A percentile compares a stretch with the other conserved stretches of the same genome.
Evolutionary conservation across 2,329 filamentous ascomycete species (phyloP).

Genomic region (Fusarium odoratissimum): DNA sequence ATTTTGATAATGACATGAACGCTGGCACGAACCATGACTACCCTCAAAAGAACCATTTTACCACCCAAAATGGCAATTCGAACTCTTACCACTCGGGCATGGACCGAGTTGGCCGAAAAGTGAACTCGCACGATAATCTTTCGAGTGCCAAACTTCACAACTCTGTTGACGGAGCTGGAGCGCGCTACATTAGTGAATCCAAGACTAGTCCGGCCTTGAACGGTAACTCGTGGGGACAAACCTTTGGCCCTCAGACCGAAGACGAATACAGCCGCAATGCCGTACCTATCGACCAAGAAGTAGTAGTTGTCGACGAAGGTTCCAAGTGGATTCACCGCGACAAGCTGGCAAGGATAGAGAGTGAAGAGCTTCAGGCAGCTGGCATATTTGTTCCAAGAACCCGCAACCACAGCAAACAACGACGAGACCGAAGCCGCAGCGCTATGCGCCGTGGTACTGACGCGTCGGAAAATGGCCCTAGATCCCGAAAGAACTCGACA

Average conservation of each 20-base stretch:
- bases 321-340: conserved; percentile 89
- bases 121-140: conserved; percentile 52
- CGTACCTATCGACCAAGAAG: conserved; percentile 45
- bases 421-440: conserved; percentile 52
- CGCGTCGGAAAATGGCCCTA: conserved; percentile 45
- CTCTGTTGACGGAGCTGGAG: conserved; percentile 37
- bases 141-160: conserved; percentile 39
- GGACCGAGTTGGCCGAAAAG: conserved; percentile 50
- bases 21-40: conserved; percentile 20
- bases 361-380: conserved; percentile 80
- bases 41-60: conserved; percentile 24
- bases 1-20: conserved; percentile 35
- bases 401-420: conserved; percentile 63
- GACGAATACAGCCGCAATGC: conserved; percentile 45
- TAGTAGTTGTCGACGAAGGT: conserved; percentile 63
- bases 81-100: conserved; percentile 42
- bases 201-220: conserved; percentile 40
- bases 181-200: conserved; percentile 42
- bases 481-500: conserved; percentile 60
- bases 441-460: conserved; percentile 50
- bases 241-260: conserved; percentile 28
- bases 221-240: conserved; percentile 32
- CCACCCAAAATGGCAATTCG: conserved; percentile 44
- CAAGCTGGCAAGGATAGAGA: conserved; percentile 85
- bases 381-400: conserved; percentile 72